Percentiles rank a stretch among this genome's conserved stretches.
phyloP scores from a whole-genome alignment of 768 basidiomycete genomes.

The Hirschioporus abietinus region DNA sequence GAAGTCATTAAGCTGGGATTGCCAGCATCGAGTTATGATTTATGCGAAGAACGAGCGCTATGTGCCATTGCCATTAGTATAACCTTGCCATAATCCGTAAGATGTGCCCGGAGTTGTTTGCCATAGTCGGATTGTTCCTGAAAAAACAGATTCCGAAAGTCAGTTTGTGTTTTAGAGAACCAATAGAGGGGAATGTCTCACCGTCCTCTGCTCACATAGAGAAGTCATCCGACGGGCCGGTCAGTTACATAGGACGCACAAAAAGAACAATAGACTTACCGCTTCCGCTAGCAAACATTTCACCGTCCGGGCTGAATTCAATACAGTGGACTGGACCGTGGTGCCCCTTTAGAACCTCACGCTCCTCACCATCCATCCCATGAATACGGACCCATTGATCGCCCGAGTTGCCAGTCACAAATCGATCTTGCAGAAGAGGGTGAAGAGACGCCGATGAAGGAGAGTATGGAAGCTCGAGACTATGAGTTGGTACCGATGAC shows the following conservation, averaged over 20 bases:
- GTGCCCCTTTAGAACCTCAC: conserved; percentile 91
- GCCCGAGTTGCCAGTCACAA: conserved; percentile 82
- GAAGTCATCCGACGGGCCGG: conserved; percentile 4
- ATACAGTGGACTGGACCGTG: conserved; percentile 96
- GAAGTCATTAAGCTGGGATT: conserved; percentile 19
- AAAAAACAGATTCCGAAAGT: conserved; percentile 12
- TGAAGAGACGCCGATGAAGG: conserved; percentile 96
- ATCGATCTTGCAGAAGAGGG: conserved; percentile 81
- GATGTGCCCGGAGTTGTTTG: conserved; percentile 92
- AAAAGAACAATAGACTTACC: conserved; percentile 47
- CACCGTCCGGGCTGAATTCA: conserved; percentile 92
- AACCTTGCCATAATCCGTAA: conserved; percentile 87
- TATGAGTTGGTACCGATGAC: conserved; percentile 60
- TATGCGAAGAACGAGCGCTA: neutral
- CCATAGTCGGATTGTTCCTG: conserved; percentile 96
- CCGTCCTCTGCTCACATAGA: conserved; percentile 58
- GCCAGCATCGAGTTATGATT: neutral
- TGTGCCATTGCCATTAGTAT: conserved; percentile 32
- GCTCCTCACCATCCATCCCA: conserved; percentile 83
- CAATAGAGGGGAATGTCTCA: conserved; percentile 27
- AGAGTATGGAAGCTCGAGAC: conserved; percentile 73
- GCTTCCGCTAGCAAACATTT: conserved; percentile 95
- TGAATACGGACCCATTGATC: conserved; percentile 98
- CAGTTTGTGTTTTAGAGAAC: neutral
- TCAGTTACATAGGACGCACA: neutral